Evolutionary conservation across 1,284 basidiomycete genomes (phyloP).

Genomic region (Pascua sp.): DNA sequence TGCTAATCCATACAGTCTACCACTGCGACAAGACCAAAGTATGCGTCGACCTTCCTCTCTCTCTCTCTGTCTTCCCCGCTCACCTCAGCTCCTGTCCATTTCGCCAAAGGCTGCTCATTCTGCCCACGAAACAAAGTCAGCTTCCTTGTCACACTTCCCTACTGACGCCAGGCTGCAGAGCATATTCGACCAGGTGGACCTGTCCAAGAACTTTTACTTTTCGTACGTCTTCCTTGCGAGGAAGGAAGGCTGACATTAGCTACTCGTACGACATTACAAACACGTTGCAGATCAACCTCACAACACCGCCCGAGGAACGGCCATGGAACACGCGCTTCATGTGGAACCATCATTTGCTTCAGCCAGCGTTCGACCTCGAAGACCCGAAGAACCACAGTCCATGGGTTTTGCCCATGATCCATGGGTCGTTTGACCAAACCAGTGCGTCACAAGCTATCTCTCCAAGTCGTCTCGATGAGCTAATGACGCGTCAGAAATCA

Average conservation of each 20-base stretch:
- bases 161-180: slow-evolving; percentile 60
- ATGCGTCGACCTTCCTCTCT: neutral
- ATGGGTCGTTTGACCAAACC: slow-evolving; percentile 92
- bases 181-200: slow-evolving; percentile 95
- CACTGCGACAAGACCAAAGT: slow-evolving; percentile 93
- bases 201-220: slow-evolving; percentile 99
- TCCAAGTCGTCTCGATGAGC: neutral
- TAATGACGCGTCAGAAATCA: slow-evolving; percentile 64
- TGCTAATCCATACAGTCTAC: slow-evolving; percentile 58
- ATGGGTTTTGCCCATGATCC: slow-evolving; percentile 90
- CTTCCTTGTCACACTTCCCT: neutral
- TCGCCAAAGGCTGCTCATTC: slow-evolving; percentile 60
- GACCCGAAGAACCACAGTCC: slow-evolving; percentile 58
- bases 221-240: slow-evolving; percentile 58
- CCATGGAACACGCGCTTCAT: slow-evolving; percentile 83
- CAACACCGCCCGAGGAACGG: slow-evolving; percentile 51
- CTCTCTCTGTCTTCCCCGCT: neutral
- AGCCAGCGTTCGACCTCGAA: slow-evolving; percentile 55
- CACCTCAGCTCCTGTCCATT: slow-evolving; percentile 39
- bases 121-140: slow-evolving; percentile 69
- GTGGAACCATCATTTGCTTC: slow-evolving; percentile 94
- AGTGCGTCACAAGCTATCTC: slow-evolving; percentile 58
- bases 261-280: slow-evolving; percentile 97
- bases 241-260: slow-evolving; percentile 51
- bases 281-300: slow-evolving; percentile 90